Base-by-base conservation (phyloP, 1,284 basidiomycete genomes). In the Rhodotorula sp. region DNA sequence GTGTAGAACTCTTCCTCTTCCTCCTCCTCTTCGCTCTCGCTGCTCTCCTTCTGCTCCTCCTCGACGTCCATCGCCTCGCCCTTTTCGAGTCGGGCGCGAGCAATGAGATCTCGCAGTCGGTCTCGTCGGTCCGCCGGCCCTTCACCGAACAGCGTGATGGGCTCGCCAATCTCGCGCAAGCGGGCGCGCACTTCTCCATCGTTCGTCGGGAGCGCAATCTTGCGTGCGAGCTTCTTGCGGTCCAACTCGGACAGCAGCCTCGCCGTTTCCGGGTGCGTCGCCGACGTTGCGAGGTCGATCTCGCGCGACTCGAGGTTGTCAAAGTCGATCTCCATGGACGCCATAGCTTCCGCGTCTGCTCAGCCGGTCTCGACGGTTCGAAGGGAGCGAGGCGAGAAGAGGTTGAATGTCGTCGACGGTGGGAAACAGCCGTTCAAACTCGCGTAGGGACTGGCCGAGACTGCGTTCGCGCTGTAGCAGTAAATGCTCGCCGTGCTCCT, bases 101-200 rank as follows among this genome's bases (percentile, higher is more conserved):
- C 93, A 64, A 97, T 84, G 2, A 97, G 88, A 81, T 93, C 90
- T 75, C 94, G 92, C 73, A 99, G 84, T 83, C 97, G 92, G 82
- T 97, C 95, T 80, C 97, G 84, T 74, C 97, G 77, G 72, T 87
- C 85, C 64, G 84, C 84, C 6, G 84, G 84, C 71, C 84, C 88
- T 86, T 99, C 97, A 69, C 94, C 97, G 78, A 99, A 99, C 49
- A 98, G 85, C 10, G 94, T 98, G 75, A 97, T 93, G 48, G 97
- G 97, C 81, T 99, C 92, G 45, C 92, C 93, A 73, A 97, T 89
- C 81, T 95, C 92, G 69, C 97, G 85, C 72, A 99, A 84, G 67
- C 92, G 85, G 57, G 89, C 88, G 79, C 91, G 90, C 76, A 99
- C 95, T 73, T 91, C 90, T 77, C 87, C 89, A 82, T 99, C 97